Evolutionary conservation across 805 yeast species (phyloP).

Genomic region (Lachancea sp.): DNA sequence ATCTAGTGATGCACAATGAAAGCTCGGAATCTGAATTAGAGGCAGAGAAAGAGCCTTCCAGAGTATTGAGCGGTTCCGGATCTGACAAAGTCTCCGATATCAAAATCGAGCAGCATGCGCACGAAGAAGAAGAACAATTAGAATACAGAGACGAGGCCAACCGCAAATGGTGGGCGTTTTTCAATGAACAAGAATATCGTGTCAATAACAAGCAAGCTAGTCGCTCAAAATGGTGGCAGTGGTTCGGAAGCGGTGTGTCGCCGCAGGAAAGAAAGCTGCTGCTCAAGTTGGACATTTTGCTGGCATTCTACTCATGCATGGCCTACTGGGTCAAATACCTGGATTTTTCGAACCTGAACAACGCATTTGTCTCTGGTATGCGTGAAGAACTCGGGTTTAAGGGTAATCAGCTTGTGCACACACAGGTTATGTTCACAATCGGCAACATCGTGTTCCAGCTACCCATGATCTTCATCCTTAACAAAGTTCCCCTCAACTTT

Average conservation of each 20-base stretch:
- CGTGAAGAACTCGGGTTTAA: constrained; percentile 47
- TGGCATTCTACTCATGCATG: constrained; percentile 48
- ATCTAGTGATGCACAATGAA: neutral
- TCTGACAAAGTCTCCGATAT: neutral
- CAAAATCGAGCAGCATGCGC: neutral
- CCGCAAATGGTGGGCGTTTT: constrained; percentile 49
- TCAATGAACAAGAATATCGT: constrained; percentile 60
- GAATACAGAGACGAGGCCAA: constrained; percentile 50
- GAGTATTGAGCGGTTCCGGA: too few relatives aligned
- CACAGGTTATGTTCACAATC: constrained; percentile 51
- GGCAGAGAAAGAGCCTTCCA: neutral
- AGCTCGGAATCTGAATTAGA: neutral
- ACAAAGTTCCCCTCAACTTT: constrained; percentile 47
- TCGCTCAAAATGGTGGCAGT: constrained; percentile 41
- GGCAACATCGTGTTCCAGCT: constrained; percentile 57
- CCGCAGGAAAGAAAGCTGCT: constrained; percentile 39
- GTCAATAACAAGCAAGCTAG: constrained; percentile 31
- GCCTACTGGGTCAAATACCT: constrained; percentile 64
- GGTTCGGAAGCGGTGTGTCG: constrained; percentile 48
- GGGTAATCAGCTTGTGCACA: constrained; percentile 57
- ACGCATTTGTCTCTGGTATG: constrained; percentile 65
- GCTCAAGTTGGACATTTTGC: constrained; percentile 44
- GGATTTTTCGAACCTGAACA: constrained; percentile 53
- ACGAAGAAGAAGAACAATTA: neutral
- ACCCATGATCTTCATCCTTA: constrained; percentile 53